phyloP scores from a whole-genome alignment of 2,329 filamentous ascomycete genomes.

The Stylonectria norvegica region DNA sequence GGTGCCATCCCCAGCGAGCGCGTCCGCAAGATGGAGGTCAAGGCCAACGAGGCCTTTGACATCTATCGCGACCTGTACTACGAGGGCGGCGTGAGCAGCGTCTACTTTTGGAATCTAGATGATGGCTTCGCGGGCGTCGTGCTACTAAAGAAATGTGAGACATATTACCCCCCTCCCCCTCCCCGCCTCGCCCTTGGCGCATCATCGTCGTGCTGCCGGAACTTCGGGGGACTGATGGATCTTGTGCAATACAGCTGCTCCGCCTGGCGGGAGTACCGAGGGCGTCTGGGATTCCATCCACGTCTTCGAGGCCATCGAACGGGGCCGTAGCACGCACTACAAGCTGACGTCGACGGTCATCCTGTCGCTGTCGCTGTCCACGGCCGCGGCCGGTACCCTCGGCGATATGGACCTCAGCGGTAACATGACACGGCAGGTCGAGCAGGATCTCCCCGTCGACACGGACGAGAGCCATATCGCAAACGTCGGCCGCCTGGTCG shows the following conservation, averaged over 20 bases:
- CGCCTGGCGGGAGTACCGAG: constrained; percentile 61
- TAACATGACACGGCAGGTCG: constrained; percentile 96
- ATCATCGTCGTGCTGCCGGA: neutral
- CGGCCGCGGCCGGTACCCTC: constrained; percentile 55
- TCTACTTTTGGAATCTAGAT: constrained; percentile 98
- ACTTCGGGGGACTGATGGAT: constrained; percentile 8
- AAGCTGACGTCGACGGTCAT: constrained; percentile 98
- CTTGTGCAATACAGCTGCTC: constrained; percentile 51
- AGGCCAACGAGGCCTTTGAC: constrained; percentile 94
- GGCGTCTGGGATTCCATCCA: constrained; percentile 98
- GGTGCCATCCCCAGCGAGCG: constrained; percentile 86
- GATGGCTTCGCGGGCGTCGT: constrained; percentile 97
- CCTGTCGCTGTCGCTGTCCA: constrained; percentile 69
- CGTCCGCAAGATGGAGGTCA: constrained; percentile 89
- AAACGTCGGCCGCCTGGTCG: constrained; percentile 89
- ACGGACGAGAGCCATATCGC: constrained; percentile 90
- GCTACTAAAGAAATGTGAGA: constrained; percentile 83
- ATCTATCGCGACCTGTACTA: constrained; percentile 96
- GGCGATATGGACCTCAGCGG: constrained; percentile 90
- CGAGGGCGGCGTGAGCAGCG: constrained; percentile 90
- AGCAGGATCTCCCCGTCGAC: constrained; percentile 85
- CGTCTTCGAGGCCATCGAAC: constrained; percentile 94
- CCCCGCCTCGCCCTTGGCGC: neutral
- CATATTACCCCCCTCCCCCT: neutral
- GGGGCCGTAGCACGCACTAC: constrained; percentile 89